These are phyloP conservation scores for Nidularia pulvinata DNA, from an alignment of 768 basidiomycete species.

Conservation along the genomic window DNA sequence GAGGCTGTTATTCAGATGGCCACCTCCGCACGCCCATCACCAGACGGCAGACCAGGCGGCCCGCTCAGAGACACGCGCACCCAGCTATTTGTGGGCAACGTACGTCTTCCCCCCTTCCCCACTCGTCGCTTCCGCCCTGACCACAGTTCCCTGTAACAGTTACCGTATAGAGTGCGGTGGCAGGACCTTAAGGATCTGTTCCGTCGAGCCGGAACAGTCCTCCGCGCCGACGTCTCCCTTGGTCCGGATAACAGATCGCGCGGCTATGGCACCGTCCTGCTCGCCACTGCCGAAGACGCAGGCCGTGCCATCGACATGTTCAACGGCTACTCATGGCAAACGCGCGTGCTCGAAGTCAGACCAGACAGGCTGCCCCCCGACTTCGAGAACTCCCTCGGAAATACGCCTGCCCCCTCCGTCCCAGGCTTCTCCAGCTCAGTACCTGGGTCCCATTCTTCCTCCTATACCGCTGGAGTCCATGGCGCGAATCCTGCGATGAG, in stretches of 20 bases:
- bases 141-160: constrained; percentile 37
- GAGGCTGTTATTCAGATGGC: constrained; percentile 92
- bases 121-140: constrained; percentile 3
- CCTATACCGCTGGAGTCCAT: neutral
- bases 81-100: constrained; percentile 96
- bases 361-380: constrained; percentile 80
- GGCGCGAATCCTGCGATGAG: neutral
- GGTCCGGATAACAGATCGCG: constrained; percentile 91
- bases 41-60: constrained; percentile 36
- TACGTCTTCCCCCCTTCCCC: constrained; percentile 32
- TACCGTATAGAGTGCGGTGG: constrained; percentile 98
- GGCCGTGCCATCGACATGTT: constrained; percentile 94
- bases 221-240: constrained; percentile 76
- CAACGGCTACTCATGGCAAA: constrained; percentile 98
- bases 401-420: constrained; percentile 7
- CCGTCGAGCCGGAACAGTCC: constrained; percentile 89
- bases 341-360: constrained; percentile 87
- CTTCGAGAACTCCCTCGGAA: constrained; percentile 37
- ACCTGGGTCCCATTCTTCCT: neutral
- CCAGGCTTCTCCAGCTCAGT: neutral
- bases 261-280: constrained; percentile 93
- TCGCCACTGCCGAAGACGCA: constrained; percentile 94
- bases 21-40: constrained; percentile 63
- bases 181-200: constrained; percentile 99
- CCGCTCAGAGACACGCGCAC: constrained; percentile 85